Base-by-base conservation (phyloP, 169 alveolate species). In the Fabrea salina region DNA sequence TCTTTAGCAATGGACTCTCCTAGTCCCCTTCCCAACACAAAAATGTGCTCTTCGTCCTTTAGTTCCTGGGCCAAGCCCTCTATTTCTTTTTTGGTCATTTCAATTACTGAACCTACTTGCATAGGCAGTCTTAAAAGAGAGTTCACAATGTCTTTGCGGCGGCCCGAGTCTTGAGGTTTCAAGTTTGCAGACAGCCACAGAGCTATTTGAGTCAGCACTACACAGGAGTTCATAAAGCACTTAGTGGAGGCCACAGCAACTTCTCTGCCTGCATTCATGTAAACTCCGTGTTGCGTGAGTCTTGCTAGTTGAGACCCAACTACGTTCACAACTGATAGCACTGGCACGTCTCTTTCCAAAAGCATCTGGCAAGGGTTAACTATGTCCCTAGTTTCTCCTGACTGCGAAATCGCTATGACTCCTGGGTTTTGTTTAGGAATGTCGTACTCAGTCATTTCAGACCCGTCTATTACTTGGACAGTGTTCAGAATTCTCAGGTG, bases 231-330 rank as follows among this genome's bases (percentile, higher is more conserved):
- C 7, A 98, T 93, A 83, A 97, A 97, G 35, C 99, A 96, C 84
- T 98, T 98, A 16, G 99, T 97, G 4, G 99, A 94, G 22, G 99
- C 99, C 40, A 97, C 99, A 4, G 98, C 98, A 11, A 97, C 96
- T 82, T 98, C 99, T 68, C 99, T 83, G 16, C 99, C 99, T 5
- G 98, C 98, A 87, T 97, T 96, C 58, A 97, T 83, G 83, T 96
- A 95, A 33, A 97, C 98, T 0, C 99, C 99, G 49, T 97, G 89
- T 57, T 90, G 91, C 13, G 96, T 92, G 83, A 89, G 85, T 71
- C 97, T 92, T 7, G 99, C 98, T 22, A 96, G 79, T 41, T 91
- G 87, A 2, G 97, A 89, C 35, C 97, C 98, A 22, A 96, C 98
- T 3, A 91, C 89, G 77, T 97, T 97, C 22, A 96, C 97, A 37